phyloP scores from a whole-genome alignment of 164 flowering plant species.

The Macadamia integrifolia region DNA sequence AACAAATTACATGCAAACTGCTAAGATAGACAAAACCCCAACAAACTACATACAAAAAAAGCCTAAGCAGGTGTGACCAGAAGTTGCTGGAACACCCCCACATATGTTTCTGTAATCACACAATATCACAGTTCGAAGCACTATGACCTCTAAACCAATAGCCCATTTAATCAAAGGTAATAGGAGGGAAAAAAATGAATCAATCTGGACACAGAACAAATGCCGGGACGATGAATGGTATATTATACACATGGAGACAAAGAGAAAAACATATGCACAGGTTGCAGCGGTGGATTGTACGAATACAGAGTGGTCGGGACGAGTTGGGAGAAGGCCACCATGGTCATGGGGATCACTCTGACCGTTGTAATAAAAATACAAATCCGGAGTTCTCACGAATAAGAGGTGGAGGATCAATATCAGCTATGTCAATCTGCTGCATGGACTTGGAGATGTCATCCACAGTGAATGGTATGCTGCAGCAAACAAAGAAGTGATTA shows the following conservation, averaged over 20 bases:
- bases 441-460: slow-evolving; percentile 91
- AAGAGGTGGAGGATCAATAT: slow-evolving; percentile 81
- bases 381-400: slow-evolving; percentile 94
- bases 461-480: slow-evolving; percentile 95
- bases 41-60: not conserved
- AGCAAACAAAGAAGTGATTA: not conserved
- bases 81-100: not conserved
- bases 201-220: slow-evolving; percentile 10
- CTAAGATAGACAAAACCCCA: not conserved
- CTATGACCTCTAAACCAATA: slow-evolving; percentile 12
- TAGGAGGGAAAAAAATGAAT: slow-evolving; percentile 11
- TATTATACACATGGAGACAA: slow-evolving; percentile 11
- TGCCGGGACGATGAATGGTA: slow-evolving; percentile 6
- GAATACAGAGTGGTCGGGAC: not conserved
- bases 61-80: not conserved
- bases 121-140: not conserved
- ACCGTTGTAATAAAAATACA: slow-evolving; percentile 66
- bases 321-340: not conserved
- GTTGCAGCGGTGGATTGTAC: slow-evolving; percentile 4
- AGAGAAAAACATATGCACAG: slow-evolving; percentile 23
- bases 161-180: slow-evolving; percentile 10
- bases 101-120: not conserved
- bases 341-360: slow-evolving; percentile 33
- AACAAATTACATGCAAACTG: not conserved
- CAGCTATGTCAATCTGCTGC: slow-evolving; percentile 65